phyloP scores from a whole-genome alignment of 2,329 filamentous ascomycete genomes.

The Biscogniauxia mediterranea region DNA sequence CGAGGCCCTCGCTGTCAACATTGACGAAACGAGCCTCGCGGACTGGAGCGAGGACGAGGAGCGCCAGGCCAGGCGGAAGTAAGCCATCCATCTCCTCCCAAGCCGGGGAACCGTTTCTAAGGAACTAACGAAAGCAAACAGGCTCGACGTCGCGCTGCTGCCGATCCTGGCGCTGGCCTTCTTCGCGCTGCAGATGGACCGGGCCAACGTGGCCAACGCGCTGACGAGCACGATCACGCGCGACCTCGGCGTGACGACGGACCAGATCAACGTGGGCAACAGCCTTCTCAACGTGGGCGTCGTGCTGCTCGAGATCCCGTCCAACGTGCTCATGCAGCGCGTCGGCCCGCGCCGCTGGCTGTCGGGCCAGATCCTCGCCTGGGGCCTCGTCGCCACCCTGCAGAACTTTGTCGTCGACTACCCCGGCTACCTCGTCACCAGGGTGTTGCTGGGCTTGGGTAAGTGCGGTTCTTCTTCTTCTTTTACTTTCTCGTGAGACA shows the following conservation, averaged over 20 bases:
- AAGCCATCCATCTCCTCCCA: constrained; percentile 10
- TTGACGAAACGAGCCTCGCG: constrained; percentile 16
- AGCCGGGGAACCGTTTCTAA: too few relatives aligned
- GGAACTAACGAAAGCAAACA: constrained; percentile 2
- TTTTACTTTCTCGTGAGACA: too few relatives aligned
- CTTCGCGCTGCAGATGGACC: constrained; percentile 34
- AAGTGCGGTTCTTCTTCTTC: too few relatives aligned
- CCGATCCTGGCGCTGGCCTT: constrained; percentile 33
- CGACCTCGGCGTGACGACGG: constrained; percentile 29
- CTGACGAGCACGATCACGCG: constrained; percentile 31
- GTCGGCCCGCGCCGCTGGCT: constrained; percentile 32
- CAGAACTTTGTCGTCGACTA: constrained; percentile 38
- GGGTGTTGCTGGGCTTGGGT: constrained; percentile 44
- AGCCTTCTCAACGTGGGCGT: constrained; percentile 31
- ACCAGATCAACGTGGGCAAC: constrained; percentile 32
- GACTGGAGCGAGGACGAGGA: constrained; percentile 32
- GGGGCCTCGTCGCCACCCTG: constrained; percentile 33
- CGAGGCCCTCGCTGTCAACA: constrained; percentile 15
- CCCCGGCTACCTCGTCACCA: constrained; percentile 43
- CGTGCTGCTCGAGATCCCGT: constrained; percentile 33
- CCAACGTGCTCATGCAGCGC: constrained; percentile 32
- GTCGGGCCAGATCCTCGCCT: constrained; percentile 32
- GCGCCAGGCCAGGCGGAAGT: constrained; percentile 32
- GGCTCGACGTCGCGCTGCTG: constrained; percentile 31
- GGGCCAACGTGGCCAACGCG: constrained; percentile 34